These are phyloP conservation scores for Nosema muscidifuracis DNA, from an alignment of 371 early-diverging fungal genomes.

Conservation along the genomic window DNA sequence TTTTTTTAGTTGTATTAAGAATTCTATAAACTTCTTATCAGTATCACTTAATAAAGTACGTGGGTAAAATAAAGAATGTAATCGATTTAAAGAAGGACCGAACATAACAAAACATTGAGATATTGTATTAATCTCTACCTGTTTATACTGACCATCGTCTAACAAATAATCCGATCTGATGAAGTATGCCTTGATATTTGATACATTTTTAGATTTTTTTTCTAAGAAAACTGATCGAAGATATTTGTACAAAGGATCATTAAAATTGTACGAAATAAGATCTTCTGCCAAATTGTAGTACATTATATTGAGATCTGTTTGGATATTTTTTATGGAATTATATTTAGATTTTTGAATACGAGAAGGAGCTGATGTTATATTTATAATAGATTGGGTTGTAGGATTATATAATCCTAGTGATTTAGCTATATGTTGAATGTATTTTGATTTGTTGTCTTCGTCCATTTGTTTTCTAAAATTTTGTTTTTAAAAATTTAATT, in stretches of 20 bases:
- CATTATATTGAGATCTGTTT: background rate
- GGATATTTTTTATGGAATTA: background rate
- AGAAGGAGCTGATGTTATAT: conserved; percentile 1
- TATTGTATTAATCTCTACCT: conserved; percentile 53
- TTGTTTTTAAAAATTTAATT: no score
- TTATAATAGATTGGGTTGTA: background rate
- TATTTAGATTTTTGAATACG: background rate
- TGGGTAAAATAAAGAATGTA: conserved; percentile 21
- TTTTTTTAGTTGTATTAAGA: background rate
- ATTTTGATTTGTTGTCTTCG: no score
- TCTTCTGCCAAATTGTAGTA: background rate
- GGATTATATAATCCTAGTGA: background rate
- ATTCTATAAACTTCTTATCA: conserved; percentile 20
- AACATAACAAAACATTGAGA: conserved; percentile 33
- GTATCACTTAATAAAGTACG: conserved; percentile 13
- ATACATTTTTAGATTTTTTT: background rate
- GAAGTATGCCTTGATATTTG: conserved; percentile 5
- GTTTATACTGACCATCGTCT: conserved; percentile 30
- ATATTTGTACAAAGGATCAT: conserved; percentile 2
- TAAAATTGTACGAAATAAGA: background rate
- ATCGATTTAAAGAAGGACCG: conserved; percentile 20
- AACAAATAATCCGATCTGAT: conserved; percentile 48
- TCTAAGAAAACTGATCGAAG: background rate
- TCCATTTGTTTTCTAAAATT: no score
- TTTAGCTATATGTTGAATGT: conserved; percentile 1